Conservation (phyloP, 257 asterid species). For the Solanum boliviense region DNA sequence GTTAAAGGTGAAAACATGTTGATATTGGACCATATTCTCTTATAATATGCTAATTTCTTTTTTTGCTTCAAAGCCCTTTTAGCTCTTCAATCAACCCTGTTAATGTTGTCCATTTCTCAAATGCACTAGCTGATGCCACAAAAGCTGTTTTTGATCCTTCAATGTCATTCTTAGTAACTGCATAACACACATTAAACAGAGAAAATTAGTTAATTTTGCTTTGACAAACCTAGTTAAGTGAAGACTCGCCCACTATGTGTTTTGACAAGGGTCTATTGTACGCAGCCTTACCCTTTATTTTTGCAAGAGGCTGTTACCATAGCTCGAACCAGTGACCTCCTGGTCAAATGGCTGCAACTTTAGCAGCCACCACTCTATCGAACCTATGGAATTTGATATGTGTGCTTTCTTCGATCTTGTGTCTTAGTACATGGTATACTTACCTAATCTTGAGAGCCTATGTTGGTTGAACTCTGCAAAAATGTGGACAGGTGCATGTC, state of each 20-base stretch:
- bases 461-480: neutral
- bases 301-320: neutral
- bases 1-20: neutral
- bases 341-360: neutral
- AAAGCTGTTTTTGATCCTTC: constrained; percentile 69
- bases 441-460: neutral
- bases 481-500: neutral
- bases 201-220: neutral
- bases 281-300: neutral
- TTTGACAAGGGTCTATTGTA: neutral
- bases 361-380: neutral
- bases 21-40: neutral
- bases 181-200: neutral
- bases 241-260: neutral
- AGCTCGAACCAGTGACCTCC: neutral
- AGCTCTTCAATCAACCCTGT: constrained; percentile 67
- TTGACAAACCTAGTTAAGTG: neutral
- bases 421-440: neutral
- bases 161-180: constrained; percentile 61
- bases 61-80: constrained; percentile 65
- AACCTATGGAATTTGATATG: neutral
- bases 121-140: constrained; percentile 66
- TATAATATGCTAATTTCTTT: neutral
- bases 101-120: constrained; percentile 75
- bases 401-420: neutral